Base-by-base conservation (phyloP, 2,329 filamentous ascomycete species). In the Didymella pinodella region DNA sequence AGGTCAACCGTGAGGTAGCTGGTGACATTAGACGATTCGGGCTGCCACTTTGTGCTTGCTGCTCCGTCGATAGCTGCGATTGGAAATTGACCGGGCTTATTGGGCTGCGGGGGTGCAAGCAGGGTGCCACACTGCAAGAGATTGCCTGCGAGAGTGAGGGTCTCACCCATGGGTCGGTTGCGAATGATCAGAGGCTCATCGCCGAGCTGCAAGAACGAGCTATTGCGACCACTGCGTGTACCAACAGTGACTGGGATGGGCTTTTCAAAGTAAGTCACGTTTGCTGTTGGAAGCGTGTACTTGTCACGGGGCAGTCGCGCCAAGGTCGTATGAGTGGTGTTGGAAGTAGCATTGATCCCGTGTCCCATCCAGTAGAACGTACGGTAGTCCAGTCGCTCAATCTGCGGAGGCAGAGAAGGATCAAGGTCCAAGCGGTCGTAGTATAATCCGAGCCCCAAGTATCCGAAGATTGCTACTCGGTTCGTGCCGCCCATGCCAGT, bases 401-500 rank as follows among this genome's bases (percentile, higher is more conserved):
- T 86, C 64, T 91, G 88, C 18, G 86, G 85, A 29, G 57, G 57
- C 48, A 90, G 77, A 11, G 84, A 84, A 0, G 89, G 89, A 55
- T 90, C 83, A 51, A 91, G 77, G 62, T 88, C 83, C n/a, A 87
- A 76, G 16, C 81, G 80, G 59, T 87, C 85, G 2, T 87, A 81
- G 46, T 85, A 81, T 2, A 88, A 78, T 12, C 87, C 83, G 3
- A 90, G 79, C 1, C 89, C 88, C 0, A 90, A 81, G 69, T 88
- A 91, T 0, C 88, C 89, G 65, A 88, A 90, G 2, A 89, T 81
- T 0, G 84, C 84, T 25, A 90, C 85, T 71, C 90, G 88, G 63
- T 90, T 85, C 14, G 87, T 85, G 52, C 89, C 89, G 20, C 89
- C 89, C 68, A 89, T 86, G 4, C 89, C 89, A 0, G 89, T 91